These are phyloP conservation scores for Lipomyces sp. DNA, from an alignment of 805 yeast species.

Conservation along the genomic window DNA sequence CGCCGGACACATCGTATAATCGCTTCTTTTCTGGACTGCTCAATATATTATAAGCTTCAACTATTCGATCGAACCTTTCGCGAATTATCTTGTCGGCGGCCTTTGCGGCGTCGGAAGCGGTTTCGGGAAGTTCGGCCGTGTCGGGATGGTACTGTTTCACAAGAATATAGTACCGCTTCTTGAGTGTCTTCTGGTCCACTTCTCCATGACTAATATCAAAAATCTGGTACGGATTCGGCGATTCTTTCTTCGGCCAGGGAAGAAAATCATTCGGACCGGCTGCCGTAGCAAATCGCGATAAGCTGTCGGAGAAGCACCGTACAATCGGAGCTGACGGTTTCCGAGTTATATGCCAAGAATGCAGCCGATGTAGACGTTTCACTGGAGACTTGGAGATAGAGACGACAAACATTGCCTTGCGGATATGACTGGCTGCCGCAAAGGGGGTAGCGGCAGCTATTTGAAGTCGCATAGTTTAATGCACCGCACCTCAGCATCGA, in stretches of 20 bases:
- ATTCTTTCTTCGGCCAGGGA: slow-evolving; percentile 62
- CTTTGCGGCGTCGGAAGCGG: slow-evolving; percentile 47
- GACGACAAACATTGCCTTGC: neutral
- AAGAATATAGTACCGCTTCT: slow-evolving; percentile 58
- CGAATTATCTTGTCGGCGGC: slow-evolving; percentile 35
- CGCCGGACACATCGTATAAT: slow-evolving; percentile 53
- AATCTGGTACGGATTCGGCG: slow-evolving; percentile 75
- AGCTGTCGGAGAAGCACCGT: neutral
- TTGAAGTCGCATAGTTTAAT: neutral
- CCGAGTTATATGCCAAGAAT: neutral
- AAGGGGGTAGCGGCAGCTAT: neutral
- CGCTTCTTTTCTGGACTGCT: slow-evolving; percentile 52
- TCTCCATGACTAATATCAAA: slow-evolving; percentile 52
- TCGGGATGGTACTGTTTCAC: slow-evolving; percentile 90
- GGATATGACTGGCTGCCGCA: neutral
- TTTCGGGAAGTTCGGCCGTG: slow-evolving; percentile 44
- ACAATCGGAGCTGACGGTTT: neutral
- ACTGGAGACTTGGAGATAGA: neutral
- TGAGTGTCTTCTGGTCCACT: slow-evolving; percentile 51
- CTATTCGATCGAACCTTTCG: slow-evolving; percentile 59
- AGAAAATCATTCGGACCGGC: slow-evolving; percentile 41
- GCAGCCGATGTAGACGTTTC: neutral
- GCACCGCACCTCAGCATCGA: neutral
- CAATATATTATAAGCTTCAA: slow-evolving; percentile 64
- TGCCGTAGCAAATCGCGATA: neutral